A percentile compares a stretch with the other conserved stretches of the same genome.
Evolutionary conservation across 305 asterid species (phyloP).

Genomic region (Fraxinus floribunda): DNA sequence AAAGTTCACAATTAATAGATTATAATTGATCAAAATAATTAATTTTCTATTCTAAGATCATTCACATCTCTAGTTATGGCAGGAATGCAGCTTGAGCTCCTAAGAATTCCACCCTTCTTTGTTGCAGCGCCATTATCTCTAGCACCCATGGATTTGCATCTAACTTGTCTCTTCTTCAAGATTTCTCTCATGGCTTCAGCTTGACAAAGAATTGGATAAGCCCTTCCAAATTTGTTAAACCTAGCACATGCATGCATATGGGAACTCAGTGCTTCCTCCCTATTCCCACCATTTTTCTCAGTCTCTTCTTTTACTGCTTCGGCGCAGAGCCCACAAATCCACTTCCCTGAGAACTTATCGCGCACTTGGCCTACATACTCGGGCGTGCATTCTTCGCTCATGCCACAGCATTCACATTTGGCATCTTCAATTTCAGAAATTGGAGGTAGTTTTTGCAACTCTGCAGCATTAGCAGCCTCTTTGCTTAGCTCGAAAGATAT

Average conservation of each 20-base stretch:
- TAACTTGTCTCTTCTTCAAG: slow-evolving; percentile 30
- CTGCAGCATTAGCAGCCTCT: slow-evolving; percentile 13
- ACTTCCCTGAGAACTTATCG: slow-evolving; percentile 33
- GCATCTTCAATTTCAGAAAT: slow-evolving; percentile 45
- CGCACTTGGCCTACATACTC: slow-evolving; percentile 36
- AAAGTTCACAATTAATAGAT: not conserved
- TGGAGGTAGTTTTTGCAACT: slow-evolving; percentile 12
- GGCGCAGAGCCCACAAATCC: slow-evolving; percentile 47
- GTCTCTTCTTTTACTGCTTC: slow-evolving; percentile 52
- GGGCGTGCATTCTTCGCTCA: slow-evolving; percentile 45
- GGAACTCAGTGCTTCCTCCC: slow-evolving; percentile 32
- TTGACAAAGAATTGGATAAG: slow-evolving; percentile 43
- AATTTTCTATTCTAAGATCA: slow-evolving; percentile 24
- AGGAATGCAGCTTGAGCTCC: slow-evolving; percentile 55
- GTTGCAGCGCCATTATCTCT: slow-evolving; percentile 23
- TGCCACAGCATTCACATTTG: slow-evolving; percentile 50
- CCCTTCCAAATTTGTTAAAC: slow-evolving; percentile 44
- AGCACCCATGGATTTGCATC: slow-evolving; percentile 35
- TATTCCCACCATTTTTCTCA: slow-evolving; percentile 41
- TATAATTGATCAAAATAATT: not conserved
- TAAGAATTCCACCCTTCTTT: slow-evolving; percentile 33
- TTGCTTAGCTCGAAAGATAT: slow-evolving; percentile 35
- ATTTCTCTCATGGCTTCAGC: slow-evolving; percentile 52
- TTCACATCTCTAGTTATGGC: slow-evolving; percentile 37
- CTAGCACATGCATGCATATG: slow-evolving; percentile 45